phyloP scores from a whole-genome alignment of 1,139 yeast genomes.

The Hansenula lynferdii region DNA sequence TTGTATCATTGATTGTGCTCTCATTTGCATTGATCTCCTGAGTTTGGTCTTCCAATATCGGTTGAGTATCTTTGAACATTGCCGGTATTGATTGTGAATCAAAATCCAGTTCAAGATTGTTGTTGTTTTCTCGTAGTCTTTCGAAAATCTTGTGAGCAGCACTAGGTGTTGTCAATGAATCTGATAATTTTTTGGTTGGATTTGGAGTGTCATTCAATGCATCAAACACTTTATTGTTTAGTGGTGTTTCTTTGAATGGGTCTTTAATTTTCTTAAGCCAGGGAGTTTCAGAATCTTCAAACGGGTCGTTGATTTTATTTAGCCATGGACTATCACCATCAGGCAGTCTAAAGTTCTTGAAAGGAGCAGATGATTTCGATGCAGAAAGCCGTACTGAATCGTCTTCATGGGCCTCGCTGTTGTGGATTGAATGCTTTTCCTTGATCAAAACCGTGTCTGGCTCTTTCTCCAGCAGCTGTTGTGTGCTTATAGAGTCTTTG shows the following conservation, averaged over 20 bases:
- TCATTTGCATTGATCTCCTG: slow-evolving; percentile 5
- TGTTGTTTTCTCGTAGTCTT: slow-evolving; percentile 15
- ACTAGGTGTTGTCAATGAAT: slow-evolving; percentile 8
- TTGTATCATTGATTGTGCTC: background rate
- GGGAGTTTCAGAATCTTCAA: slow-evolving; percentile 22
- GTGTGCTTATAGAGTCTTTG: slow-evolving; percentile 14
- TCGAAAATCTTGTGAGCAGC: slow-evolving; percentile 18
- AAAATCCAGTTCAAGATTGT: slow-evolving; percentile 15
- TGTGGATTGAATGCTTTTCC: background rate
- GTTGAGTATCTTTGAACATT: slow-evolving; percentile 1
- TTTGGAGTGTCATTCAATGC: slow-evolving; percentile 12
- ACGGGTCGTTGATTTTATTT: slow-evolving; percentile 15
- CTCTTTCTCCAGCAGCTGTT: slow-evolving; percentile 10
- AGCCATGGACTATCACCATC: slow-evolving; percentile 18
- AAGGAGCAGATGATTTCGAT: slow-evolving; percentile 1
- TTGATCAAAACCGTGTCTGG: slow-evolving; percentile 1
- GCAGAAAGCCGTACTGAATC: background rate
- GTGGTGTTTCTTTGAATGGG: slow-evolving; percentile 24
- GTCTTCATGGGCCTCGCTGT: background rate
- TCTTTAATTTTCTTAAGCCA: slow-evolving; percentile 18
- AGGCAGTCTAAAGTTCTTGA: slow-evolving; percentile 6
- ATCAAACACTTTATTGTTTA: slow-evolving; percentile 1
- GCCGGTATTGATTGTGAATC: slow-evolving; percentile 18
- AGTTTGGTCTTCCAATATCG: slow-evolving; percentile 10
- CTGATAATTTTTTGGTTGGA: background rate